Evolutionary conservation across 148 eudicot genomes (phyloP).

Genomic region (Chenopodium formosanum): DNA sequence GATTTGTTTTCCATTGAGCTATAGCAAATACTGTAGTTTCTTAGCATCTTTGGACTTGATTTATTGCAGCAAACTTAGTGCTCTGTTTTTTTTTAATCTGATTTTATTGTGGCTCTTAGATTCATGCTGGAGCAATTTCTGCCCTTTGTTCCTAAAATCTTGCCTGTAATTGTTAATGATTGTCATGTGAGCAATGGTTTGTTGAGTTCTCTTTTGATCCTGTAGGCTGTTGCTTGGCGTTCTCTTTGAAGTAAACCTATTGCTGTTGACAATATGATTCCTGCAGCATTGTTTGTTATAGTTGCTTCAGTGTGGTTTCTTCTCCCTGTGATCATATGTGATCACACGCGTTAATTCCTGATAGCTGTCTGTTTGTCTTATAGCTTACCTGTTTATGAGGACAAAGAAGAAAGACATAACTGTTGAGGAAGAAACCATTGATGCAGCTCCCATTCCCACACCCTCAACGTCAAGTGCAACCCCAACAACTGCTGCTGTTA

Average conservation of each 20-base stretch:
- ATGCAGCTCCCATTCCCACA: slow-evolving; percentile 26
- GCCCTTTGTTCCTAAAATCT: too few species aligned
- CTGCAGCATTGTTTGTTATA: background rate
- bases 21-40: background rate
- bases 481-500: slow-evolving; percentile 24
- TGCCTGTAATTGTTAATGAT: too few species aligned
- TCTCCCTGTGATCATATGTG: background rate
- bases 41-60: background rate
- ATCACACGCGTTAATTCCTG: background rate
- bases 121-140: too few species aligned
- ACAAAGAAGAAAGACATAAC: slow-evolving; percentile 50
- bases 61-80: background rate
- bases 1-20: background rate
- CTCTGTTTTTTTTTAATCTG: background rate
- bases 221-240: too few species aligned
- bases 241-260: background rate
- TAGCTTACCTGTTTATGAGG: slow-evolving; percentile 71
- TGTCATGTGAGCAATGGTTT: too few species aligned
- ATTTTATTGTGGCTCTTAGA: background rate
- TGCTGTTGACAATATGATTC: background rate
- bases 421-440: slow-evolving; percentile 37
- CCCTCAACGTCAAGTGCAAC: slow-evolving; percentile 19
- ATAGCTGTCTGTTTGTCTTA: slow-evolving; percentile 11
- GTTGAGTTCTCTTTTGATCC: too few species aligned
- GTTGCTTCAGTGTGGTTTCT: background rate